Conservation (phyloP, 2,329 filamentous ascomycete species). For the Ceratocystis alfenasii region DNA sequence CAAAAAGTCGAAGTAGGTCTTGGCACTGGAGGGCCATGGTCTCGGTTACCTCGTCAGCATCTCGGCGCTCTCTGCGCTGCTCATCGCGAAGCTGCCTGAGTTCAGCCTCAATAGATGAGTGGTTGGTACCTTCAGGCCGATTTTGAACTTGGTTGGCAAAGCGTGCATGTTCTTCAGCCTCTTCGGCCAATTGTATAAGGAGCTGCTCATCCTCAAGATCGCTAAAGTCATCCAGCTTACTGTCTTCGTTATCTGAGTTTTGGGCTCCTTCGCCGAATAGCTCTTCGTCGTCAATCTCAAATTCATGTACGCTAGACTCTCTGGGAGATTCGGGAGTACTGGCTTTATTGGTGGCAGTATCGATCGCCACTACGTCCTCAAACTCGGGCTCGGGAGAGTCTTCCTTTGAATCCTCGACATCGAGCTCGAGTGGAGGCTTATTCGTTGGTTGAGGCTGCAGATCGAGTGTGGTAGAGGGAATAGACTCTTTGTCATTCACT, state of each 20-base stretch:
- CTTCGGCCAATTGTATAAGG: slow-evolving; percentile 70
- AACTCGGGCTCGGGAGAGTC: slow-evolving; percentile 15
- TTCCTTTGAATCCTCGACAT: slow-evolving; percentile 9
- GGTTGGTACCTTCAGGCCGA: slow-evolving; percentile 56
- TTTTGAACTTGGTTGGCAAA: slow-evolving; percentile 82
- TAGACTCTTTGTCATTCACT: neutral
- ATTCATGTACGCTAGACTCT: slow-evolving; percentile 26
- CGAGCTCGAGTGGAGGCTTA: neutral
- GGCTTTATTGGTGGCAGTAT: neutral
- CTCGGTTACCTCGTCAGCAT: slow-evolving; percentile 92
- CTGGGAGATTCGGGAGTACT: neutral
- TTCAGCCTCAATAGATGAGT: slow-evolving; percentile 73
- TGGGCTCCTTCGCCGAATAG: slow-evolving; percentile 32
- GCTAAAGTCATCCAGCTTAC: slow-evolving; percentile 53
- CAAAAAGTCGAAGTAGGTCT: slow-evolving; percentile 76
- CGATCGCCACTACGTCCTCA: slow-evolving; percentile 14
- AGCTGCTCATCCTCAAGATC: slow-evolving; percentile 90
- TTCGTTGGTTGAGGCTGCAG: neutral
- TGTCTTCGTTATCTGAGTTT: slow-evolving; percentile 12
- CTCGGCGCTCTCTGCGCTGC: slow-evolving; percentile 89
- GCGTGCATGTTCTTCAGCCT: slow-evolving; percentile 85
- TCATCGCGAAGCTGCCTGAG: slow-evolving; percentile 78
- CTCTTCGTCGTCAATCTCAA: slow-evolving; percentile 33
- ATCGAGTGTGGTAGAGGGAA: neutral
- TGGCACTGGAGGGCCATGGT: slow-evolving; percentile 96